phyloP scores from a whole-genome alignment of 1,139 yeast genomes.

The Suhomyces chickasaworum region DNA sequence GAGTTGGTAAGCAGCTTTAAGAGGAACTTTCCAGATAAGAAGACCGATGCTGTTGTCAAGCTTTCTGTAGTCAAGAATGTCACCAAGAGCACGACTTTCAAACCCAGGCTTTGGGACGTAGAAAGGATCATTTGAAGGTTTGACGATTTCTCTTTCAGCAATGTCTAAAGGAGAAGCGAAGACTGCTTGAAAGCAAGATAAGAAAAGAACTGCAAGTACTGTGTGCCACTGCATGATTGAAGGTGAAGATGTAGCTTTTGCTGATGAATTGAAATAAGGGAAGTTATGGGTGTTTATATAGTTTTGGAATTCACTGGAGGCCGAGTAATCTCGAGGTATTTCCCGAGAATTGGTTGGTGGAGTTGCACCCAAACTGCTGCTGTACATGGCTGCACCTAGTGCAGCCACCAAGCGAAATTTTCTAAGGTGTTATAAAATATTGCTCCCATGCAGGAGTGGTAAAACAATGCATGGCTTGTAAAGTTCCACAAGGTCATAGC shows the following conservation, averaged over 20 bases:
- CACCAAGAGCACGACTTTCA: slow-evolving; percentile 28
- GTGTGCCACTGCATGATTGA: not conserved
- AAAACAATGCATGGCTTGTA: not conserved
- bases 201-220: not conserved
- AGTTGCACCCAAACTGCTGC: not conserved
- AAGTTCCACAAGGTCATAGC: not conserved
- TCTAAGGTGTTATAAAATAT: not conserved
- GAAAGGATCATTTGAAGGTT: slow-evolving; percentile 26
- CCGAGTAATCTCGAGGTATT: not conserved
- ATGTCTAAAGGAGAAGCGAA: not conserved
- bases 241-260: not conserved
- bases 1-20: slow-evolving; percentile 32
- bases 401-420: not conserved
- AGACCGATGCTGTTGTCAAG: slow-evolving; percentile 4
- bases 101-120: slow-evolving; percentile 30
- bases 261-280: not conserved
- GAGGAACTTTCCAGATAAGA: slow-evolving; percentile 17
- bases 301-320: not conserved
- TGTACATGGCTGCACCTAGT: not conserved
- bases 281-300: not conserved
- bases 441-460: not conserved
- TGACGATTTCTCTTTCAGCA: not conserved
- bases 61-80: slow-evolving; percentile 28
- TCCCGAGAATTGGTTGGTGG: not conserved
- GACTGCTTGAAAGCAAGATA: not conserved